Evolutionary conservation across 2,329 filamentous ascomycete genomes (phyloP), one percentile per base, ranked within the genome.

Genomic region (Elsinoe australis): DNA sequence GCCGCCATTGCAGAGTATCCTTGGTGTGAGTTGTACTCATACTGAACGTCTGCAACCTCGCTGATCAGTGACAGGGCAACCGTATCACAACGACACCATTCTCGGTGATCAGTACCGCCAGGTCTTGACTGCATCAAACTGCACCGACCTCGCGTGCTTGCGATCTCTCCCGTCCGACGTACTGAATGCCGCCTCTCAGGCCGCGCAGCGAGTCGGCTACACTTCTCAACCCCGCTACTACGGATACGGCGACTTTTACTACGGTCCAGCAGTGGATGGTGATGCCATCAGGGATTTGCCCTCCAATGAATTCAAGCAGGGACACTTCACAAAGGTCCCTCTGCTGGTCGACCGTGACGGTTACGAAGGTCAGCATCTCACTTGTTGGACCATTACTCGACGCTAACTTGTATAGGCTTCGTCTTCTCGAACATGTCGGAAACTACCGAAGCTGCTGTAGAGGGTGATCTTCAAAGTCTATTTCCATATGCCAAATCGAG

Each of bases 191-290:
- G 55, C 56, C 2, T 56, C 56, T 10, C 56, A 63, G 39, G 49
- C 49, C 5, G 54, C 53, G 6, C 55, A 58, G 29, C 49, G 46
- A 6, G 49, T 34, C 2, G 58, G 50, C 7, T 62, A 58, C 35
- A 19, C 17, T n/a, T 33, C 28, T 24, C 15, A 50, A 48, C 18
- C 47, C 51, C 17, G 46, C 34, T 5, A 52, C 33, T 61, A 61
- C 42, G 61, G 57, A 2, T 69, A 65, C 44, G 67, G 67, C 3
- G 63, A 62, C n/a, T 69, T 65, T 49, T 66, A 65, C 36, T 70
- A 64, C 49, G 56, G 65, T 4, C 67, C 68, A 0, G 63, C 67
- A 2, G 66, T 67, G 1, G 67, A 70, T 50, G 65, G 65, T 9
- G 55, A 58, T 1, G 64, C 67, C 49, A 60, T 71, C 19, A 57